phyloP scores from a whole-genome alignment of 257 asterid genomes.

The Leonotis leonurus region DNA sequence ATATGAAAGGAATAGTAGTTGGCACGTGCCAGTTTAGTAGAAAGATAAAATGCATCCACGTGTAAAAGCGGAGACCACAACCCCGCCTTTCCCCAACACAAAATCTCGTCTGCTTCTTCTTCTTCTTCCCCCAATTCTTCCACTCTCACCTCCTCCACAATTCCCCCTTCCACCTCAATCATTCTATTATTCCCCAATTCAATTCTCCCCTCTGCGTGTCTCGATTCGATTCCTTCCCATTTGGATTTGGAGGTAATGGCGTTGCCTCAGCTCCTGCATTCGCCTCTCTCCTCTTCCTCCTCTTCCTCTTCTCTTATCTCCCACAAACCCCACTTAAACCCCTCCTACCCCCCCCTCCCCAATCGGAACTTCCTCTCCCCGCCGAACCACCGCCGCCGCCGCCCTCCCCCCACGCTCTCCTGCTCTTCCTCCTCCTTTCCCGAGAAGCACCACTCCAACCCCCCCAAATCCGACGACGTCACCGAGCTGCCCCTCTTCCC shows the following conservation, averaged over 20 bases:
- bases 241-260: slow-evolving; percentile 42
- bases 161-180: slow-evolving; percentile 7
- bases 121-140: slow-evolving; percentile 23
- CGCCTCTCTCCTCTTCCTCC: slow-evolving; percentile 53
- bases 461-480: slow-evolving; percentile 60
- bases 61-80: slow-evolving; percentile 49
- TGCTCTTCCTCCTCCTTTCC: slow-evolving; percentile 91
- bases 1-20: no score
- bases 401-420: slow-evolving; percentile 33
- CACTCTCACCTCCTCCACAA: slow-evolving; percentile 22
- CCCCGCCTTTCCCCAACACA: slow-evolving; percentile 8
- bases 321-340: slow-evolving; percentile 42
- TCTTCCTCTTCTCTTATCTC: slow-evolving; percentile 36
- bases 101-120: no score
- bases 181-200: slow-evolving; percentile 7
- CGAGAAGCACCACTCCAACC: slow-evolving; percentile 62
- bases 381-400: slow-evolving; percentile 33
- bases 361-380: slow-evolving; percentile 12
- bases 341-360: slow-evolving; percentile 21
- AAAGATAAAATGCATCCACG: slow-evolving; percentile 50
- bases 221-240: background rate
- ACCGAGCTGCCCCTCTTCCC: slow-evolving; percentile 95
- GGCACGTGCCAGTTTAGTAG: slow-evolving; percentile 11
- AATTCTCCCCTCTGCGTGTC: background rate
- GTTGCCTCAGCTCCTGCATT: slow-evolving; percentile 64